Conservation (phyloP, 768 basidiomycete genomes). For the Suillus weaverae region DNA sequence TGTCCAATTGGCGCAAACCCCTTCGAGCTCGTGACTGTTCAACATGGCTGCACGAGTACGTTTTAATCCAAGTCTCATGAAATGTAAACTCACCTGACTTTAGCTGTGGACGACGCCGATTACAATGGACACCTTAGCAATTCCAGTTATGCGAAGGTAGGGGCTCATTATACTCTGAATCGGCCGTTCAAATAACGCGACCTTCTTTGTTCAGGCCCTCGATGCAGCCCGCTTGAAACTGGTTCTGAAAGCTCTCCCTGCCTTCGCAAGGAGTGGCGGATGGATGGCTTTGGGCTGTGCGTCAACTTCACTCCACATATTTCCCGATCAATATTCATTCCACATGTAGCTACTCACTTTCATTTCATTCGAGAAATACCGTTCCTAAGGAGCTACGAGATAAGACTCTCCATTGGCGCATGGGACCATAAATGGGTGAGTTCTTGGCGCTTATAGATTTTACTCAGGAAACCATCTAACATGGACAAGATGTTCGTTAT, state of each 20-base stretch:
- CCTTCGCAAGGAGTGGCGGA: conserved; percentile 58
- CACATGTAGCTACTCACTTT: conserved; percentile 57
- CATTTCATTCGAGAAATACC: conserved; percentile 72
- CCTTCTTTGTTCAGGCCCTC: conserved; percentile 32
- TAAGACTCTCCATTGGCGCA: conserved; percentile 51
- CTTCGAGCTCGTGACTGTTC: conserved; percentile 43
- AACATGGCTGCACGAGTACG: conserved; percentile 57
- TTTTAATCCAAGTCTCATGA: neutral
- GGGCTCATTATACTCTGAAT: conserved; percentile 6
- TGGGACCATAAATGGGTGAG: conserved; percentile 85
- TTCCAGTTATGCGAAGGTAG: conserved; percentile 75
- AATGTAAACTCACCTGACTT: conserved; percentile 3
- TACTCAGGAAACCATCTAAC: conserved; percentile 1
- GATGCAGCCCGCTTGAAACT: conserved; percentile 51
- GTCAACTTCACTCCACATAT: neutral
- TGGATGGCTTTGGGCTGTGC: conserved; percentile 56
- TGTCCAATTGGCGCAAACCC: conserved; percentile 59
- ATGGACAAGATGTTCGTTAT: conserved; percentile 56
- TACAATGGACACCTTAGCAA: conserved; percentile 78
- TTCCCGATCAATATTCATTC: neutral
- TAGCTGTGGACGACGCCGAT: conserved; percentile 72
- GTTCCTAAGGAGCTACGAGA: conserved; percentile 59
- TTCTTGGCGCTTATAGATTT: neutral
- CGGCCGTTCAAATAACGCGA: no score
- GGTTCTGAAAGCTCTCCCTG: conserved; percentile 52